These are phyloP conservation scores for Blastobotrys raffinosifermentans DNA, from an alignment of 1,139 yeast species.

Conservation along the genomic window DNA sequence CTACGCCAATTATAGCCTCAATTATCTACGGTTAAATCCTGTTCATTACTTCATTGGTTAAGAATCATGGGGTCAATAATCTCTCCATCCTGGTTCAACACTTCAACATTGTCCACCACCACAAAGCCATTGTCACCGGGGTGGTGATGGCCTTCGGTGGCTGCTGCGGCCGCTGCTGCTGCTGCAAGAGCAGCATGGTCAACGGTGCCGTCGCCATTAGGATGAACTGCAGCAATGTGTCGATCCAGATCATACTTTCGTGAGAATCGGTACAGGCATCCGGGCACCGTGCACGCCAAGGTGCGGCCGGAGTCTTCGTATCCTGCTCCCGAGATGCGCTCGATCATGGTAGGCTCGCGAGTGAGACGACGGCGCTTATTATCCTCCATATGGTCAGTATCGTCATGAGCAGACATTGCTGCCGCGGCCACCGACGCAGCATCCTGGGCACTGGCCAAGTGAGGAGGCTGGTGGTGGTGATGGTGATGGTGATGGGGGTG, in stretches of 20 bases:
- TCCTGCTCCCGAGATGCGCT: constrained; percentile 35
- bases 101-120: constrained; percentile 2
- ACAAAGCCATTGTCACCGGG: not conserved
- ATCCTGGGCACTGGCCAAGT: constrained; percentile 6
- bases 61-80: constrained; percentile 12
- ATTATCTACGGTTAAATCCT: no score
- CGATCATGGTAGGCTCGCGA: constrained; percentile 24
- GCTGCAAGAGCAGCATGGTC: constrained; percentile 1
- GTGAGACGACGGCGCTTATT: constrained; percentile 10
- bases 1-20: no score
- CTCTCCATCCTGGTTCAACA: constrained; percentile 6
- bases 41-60: constrained; percentile 2
- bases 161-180: constrained; percentile 7
- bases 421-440: constrained; percentile 3
- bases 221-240: constrained; percentile 30
- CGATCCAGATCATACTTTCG: constrained; percentile 38
- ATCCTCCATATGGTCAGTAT: not conserved
- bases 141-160: constrained; percentile 1
- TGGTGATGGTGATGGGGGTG: not conserved
- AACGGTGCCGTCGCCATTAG: constrained; percentile 7
- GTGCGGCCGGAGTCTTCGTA: constrained; percentile 28
- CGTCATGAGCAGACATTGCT: constrained; percentile 4
- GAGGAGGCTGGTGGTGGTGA: constrained; percentile 2
- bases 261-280: constrained; percentile 34
- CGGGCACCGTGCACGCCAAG: constrained; percentile 30